A percentile compares a stretch with the other conserved stretches of the same genome.
These are phyloP conservation scores for Tricholoma bakamatsutake DNA, from an alignment of 768 basidiomycete species.

Conservation along the genomic window DNA sequence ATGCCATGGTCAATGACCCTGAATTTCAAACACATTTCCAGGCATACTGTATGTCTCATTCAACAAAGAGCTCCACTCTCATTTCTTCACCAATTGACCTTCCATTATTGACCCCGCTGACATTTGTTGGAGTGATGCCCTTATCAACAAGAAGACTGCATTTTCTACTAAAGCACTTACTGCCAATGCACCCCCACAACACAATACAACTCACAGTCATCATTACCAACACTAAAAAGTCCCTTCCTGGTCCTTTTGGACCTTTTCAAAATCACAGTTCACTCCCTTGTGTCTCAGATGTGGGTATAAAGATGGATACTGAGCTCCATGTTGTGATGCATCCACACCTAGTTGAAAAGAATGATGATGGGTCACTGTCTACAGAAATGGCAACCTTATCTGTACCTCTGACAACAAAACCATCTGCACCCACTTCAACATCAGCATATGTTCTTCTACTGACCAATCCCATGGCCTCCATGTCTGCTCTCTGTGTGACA, in stretches of 20 bases:
- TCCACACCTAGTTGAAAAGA: not conserved
- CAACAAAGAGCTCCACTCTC: not conserved
- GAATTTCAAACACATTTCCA: not conserved
- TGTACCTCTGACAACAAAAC: not conserved
- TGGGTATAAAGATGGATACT: not conserved
- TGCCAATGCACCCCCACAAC: too few species aligned
- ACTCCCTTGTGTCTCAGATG: not conserved
- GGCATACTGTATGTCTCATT: not conserved
- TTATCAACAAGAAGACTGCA: not conserved
- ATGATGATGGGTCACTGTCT: not conserved
- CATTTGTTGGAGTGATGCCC: not conserved
- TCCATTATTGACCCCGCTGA: not conserved
- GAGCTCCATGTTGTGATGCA: not conserved
- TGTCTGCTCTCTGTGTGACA: not conserved
- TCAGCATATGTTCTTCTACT: not conserved
- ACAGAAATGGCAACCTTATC: not conserved
- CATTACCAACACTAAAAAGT: not conserved
- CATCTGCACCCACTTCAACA: not conserved
- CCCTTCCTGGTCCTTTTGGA: not conserved
- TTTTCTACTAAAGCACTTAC: not conserved
- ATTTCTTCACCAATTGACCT: not conserved
- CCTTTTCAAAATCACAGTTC: not conserved
- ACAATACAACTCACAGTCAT: too few species aligned
- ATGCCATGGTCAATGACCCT: not conserved
- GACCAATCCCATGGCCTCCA: not conserved